A percentile compares a stretch with the other conserved stretches of the same genome.
Conservation (phyloP, 352 stramenopile species). For the Phytophthora brassicae region DNA sequence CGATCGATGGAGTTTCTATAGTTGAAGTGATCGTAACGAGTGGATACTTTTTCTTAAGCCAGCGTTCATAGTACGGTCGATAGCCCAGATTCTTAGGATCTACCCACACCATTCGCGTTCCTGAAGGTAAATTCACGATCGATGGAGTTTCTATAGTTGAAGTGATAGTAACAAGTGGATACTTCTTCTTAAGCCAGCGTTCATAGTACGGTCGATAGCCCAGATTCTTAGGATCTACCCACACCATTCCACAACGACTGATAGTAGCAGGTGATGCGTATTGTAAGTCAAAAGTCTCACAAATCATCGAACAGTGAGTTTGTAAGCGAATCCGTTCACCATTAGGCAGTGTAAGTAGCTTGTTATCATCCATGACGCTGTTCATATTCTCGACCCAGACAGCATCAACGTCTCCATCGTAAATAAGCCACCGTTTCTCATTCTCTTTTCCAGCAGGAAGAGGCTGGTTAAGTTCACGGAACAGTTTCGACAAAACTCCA, state of each 20-base stretch:
- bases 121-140: conserved; percentile 2
- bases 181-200: conserved; percentile 92
- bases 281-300: conserved; percentile 95
- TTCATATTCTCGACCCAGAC: conserved; percentile 99
- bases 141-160: neutral
- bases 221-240: conserved; percentile 96
- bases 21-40: conserved; percentile 22
- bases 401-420: conserved; percentile 95
- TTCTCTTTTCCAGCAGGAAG: conserved; percentile 89
- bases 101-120: conserved; percentile 95
- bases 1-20: neutral
- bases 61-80: conserved; percentile 93
- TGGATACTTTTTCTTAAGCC: conserved; percentile 90
- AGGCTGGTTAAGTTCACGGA: conserved; percentile 93
- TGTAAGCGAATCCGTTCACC: conserved; percentile 94
- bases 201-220: conserved; percentile 95
- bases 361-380: conserved; percentile 98
- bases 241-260: conserved; percentile 96
- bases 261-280: conserved; percentile 96
- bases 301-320: conserved; percentile 92
- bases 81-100: conserved; percentile 96
- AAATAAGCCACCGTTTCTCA: conserved; percentile 95
- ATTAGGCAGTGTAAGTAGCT: conserved; percentile 94
- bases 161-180: conserved; percentile 39
- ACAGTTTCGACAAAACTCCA: conserved; percentile 93